Conservation (phyloP, 768 basidiomycete species). For the Mycena galopus region DNA sequence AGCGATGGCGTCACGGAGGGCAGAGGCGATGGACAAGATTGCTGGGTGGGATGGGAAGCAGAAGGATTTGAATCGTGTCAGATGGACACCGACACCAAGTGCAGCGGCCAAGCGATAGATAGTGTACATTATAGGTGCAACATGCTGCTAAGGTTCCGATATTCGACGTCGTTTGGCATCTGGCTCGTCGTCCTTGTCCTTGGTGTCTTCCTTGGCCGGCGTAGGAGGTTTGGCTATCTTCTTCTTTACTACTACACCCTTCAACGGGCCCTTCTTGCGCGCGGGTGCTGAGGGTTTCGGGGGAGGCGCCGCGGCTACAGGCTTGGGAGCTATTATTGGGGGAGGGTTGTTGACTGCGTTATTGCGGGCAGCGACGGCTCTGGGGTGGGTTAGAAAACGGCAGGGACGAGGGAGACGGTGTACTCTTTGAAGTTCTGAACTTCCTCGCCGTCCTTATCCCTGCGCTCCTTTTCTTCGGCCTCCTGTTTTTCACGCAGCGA, state of each 20-base stretch:
- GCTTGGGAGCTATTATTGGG: slow-evolving; percentile 50
- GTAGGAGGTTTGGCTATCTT: slow-evolving; percentile 64
- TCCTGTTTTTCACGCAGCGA: slow-evolving; percentile 82
- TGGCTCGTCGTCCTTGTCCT: slow-evolving; percentile 47
- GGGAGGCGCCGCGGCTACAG: slow-evolving; percentile 41
- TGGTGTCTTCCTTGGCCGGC: slow-evolving; percentile 29
- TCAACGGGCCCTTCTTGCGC: slow-evolving; percentile 75
- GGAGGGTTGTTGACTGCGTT: slow-evolving; percentile 61
- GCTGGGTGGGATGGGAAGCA: slow-evolving; percentile 69
- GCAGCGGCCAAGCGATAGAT: slow-evolving; percentile 49
- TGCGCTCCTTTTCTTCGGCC: slow-evolving; percentile 81
- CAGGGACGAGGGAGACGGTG: not conserved
- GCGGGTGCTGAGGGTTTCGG: slow-evolving; percentile 47
- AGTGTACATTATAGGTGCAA: slow-evolving; percentile 26
- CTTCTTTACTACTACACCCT: slow-evolving; percentile 87
- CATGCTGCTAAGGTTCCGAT: slow-evolving; percentile 46
- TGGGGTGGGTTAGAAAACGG: slow-evolving; percentile 37
- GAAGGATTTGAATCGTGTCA: slow-evolving; percentile 71
- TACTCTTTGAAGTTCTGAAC: slow-evolving; percentile 85
- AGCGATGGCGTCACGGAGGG: slow-evolving; percentile 70
- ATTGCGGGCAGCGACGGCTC: slow-evolving; percentile 78
- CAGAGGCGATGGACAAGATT: slow-evolving; percentile 73
- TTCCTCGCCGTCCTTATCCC: slow-evolving; percentile 83
- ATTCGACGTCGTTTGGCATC: slow-evolving; percentile 73
- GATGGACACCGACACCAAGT: slow-evolving; percentile 86